Evolutionary conservation across 169 alveolate genomes (phyloP).

Genomic region (Cystoisospora suis): DNA sequence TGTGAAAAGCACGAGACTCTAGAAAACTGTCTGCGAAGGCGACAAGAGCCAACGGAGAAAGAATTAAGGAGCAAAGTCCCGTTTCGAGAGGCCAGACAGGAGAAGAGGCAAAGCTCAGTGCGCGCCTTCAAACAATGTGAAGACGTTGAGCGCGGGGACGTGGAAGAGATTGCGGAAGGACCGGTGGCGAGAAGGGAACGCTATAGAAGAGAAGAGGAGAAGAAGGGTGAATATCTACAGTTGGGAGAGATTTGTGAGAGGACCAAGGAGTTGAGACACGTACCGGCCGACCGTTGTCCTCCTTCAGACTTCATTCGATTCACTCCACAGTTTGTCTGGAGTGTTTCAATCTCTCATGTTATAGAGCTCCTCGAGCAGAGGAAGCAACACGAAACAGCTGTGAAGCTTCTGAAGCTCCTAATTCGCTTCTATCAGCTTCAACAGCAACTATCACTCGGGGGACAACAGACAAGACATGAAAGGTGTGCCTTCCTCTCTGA

Average conservation of each 20-base stretch:
- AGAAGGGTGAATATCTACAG: not conserved
- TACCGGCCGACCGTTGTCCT: not conserved
- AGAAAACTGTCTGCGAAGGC: too few relatives aligned
- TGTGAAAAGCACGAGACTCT: too few relatives aligned
- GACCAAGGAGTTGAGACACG: not conserved
- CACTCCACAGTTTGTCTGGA: constrained; percentile 35
- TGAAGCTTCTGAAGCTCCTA: not conserved
- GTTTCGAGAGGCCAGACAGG: too few relatives aligned
- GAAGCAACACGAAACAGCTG: constrained; percentile 14
- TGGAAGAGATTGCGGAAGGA: not conserved
- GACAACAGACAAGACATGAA: not conserved
- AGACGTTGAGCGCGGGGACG: not conserved
- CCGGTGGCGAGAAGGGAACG: not conserved
- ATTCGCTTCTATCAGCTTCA: constrained; percentile 2
- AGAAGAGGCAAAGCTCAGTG: too few relatives aligned
- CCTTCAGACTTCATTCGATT: constrained; percentile 25
- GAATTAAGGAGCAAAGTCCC: too few relatives aligned
- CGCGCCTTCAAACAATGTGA: not conserved
- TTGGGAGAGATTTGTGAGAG: not conserved
- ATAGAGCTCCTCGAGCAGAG: constrained; percentile 46
- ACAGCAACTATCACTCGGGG: not conserved
- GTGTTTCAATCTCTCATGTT: not conserved
- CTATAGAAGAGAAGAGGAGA: not conserved
- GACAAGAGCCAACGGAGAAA: too few relatives aligned
- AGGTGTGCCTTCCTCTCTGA: not conserved